Percentiles rank a stretch among this genome's conserved stretches.
phyloP scores from a whole-genome alignment of 495 filamentous ascomycete species.

The Aspergillus baeticus region DNA sequence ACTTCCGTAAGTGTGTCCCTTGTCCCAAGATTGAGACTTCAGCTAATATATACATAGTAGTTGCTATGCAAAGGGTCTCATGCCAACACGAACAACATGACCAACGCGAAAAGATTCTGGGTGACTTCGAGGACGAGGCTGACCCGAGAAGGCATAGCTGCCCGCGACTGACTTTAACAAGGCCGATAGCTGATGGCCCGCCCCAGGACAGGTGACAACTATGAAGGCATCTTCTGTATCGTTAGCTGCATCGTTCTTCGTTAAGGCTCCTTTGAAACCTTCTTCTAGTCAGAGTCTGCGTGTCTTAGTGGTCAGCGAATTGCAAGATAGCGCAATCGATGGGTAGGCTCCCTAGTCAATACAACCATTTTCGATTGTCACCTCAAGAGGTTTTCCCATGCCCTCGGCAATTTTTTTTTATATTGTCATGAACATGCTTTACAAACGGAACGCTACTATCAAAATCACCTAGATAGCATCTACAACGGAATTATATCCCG shows the following conservation, averaged over 20 bases:
- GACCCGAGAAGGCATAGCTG: too few relatives aligned
- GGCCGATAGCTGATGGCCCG: too few relatives aligned
- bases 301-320: background rate
- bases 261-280: slow-evolving; percentile 1
- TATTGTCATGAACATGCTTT: too few relatives aligned
- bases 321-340: background rate
- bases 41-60: slow-evolving; percentile 11
- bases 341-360: background rate
- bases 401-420: too few relatives aligned
- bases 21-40: background rate
- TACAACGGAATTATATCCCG: background rate
- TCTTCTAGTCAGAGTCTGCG: background rate
- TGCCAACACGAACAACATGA: slow-evolving; percentile 15
- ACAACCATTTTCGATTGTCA: background rate
- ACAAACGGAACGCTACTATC: too few relatives aligned
- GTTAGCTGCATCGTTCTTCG: background rate
- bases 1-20: slow-evolving; percentile 66
- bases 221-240: slow-evolving; percentile 2
- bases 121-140: slow-evolving; percentile 2
- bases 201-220: background rate
- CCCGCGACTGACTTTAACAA: too few relatives aligned
- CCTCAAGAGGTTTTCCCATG: background rate
- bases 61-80: slow-evolving; percentile 20
- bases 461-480: too few relatives aligned
- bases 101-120: slow-evolving; percentile 17